Percentiles rank a stretch among this genome's conserved stretches.
These are phyloP conservation scores for Leptographium flavum DNA, from an alignment of 2,329 filamentous ascomycete genomes.

Conservation along the genomic window DNA sequence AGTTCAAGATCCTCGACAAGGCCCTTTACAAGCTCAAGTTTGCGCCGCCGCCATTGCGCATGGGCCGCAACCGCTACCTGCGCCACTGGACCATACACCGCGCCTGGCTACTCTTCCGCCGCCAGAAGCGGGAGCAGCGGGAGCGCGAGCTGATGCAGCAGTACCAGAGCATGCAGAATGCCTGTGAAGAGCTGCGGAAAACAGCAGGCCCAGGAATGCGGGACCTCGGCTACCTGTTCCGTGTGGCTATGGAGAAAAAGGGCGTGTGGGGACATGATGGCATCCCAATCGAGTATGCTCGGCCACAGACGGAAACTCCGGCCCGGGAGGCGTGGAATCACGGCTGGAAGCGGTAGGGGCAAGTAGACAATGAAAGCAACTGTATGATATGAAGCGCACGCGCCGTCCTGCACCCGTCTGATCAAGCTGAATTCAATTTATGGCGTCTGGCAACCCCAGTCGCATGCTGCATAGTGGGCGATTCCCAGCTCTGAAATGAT, in stretches of 20 bases:
- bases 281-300: slow-evolving; percentile 84
- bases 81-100: slow-evolving; percentile 99
- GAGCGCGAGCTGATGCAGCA: slow-evolving; percentile 61
- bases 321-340: slow-evolving; percentile 77
- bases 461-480: not conserved
- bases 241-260: slow-evolving; percentile 83
- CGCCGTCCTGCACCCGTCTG: too few relatives aligned
- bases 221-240: slow-evolving; percentile 61
- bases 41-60: slow-evolving; percentile 56
- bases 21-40: slow-evolving; percentile 18
- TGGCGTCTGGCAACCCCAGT: not conserved
- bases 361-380: not conserved
- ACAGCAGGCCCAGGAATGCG: slow-evolving; percentile 41
- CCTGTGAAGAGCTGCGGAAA: slow-evolving; percentile 69
- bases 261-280: slow-evolving; percentile 58
- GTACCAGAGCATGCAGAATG: slow-evolving; percentile 69
- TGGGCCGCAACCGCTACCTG: slow-evolving; percentile 74
- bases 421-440: too few relatives aligned
- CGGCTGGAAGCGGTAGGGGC: slow-evolving; percentile 57
- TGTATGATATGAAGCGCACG: not conserved
- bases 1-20: slow-evolving; percentile 18
- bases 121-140: slow-evolving; percentile 48
- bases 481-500: not conserved
- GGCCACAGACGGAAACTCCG: slow-evolving; percentile 73
- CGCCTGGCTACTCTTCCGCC: slow-evolving; percentile 73